phyloP scores from a whole-genome alignment of 176 grass and related monocot genomes.

The Puccinellia tenuiflora region DNA sequence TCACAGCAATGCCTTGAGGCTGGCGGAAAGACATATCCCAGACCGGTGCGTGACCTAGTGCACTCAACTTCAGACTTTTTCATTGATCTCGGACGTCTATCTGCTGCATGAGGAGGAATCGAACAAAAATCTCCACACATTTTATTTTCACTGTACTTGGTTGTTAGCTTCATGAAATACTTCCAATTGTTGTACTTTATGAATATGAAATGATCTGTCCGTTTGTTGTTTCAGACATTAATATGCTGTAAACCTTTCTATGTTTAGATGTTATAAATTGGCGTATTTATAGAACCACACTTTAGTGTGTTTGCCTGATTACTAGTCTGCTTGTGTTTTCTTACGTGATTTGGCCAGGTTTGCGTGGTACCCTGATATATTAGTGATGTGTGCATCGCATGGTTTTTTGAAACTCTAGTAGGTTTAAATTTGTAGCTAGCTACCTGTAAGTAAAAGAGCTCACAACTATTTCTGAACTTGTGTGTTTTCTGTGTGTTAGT shows the following conservation, averaged over 20 bases:
- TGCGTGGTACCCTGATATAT: neutral
- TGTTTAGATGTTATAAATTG: neutral
- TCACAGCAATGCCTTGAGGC: slow-evolving; percentile 65
- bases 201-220: slow-evolving; percentile 7
- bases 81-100: neutral
- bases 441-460: neutral
- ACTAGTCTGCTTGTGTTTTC: neutral
- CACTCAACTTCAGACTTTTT: neutral
- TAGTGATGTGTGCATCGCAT: neutral
- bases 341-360: neutral
- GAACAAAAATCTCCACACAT: neutral
- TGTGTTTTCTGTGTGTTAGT: neutral
- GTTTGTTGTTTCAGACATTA: slow-evolving; percentile 13
- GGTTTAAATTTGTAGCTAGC: neutral
- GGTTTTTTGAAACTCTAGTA: neutral
- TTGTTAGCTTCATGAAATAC: slow-evolving; percentile 33
- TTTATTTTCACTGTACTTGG: slow-evolving; percentile 21
- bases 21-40: neutral
- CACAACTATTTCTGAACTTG: neutral
- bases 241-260: neutral
- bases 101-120: slow-evolving; percentile 5
- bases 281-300: neutral
- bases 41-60: slow-evolving; percentile 25
- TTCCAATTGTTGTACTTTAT: slow-evolving; percentile 42
- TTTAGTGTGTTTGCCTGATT: neutral